Evolutionary conservation across 805 yeast genomes (phyloP).

Genomic region (Ogataea pini): DNA sequence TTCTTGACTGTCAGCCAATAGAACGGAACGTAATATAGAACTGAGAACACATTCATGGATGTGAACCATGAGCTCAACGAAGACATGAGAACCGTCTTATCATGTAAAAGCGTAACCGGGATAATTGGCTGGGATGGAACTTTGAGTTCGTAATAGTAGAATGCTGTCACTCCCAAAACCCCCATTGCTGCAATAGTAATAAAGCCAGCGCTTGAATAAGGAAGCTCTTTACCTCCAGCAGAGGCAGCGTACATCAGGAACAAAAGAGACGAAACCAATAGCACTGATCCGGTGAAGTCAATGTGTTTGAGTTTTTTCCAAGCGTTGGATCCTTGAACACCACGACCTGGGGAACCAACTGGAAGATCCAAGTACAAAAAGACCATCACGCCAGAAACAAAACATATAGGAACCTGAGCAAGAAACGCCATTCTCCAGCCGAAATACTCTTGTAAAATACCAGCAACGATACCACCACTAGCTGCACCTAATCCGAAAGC

Average conservation of each 20-base stretch:
- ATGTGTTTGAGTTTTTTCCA: conserved; percentile 54
- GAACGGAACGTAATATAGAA: conserved; percentile 70
- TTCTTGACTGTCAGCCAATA: conserved; percentile 42
- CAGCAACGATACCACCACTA: conserved; percentile 67
- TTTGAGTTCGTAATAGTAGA: conserved; percentile 51
- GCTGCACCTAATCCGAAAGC: conserved; percentile 78
- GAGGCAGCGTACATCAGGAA: conserved; percentile 66
- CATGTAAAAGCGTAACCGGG: conserved; percentile 58
- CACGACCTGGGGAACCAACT: conserved; percentile 51
- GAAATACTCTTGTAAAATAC: conserved; percentile 48
- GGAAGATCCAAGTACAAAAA: conserved; percentile 41
- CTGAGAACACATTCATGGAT: conserved; percentile 66
- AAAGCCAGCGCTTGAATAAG: conserved; percentile 47
- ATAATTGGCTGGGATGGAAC: conserved; percentile 65
- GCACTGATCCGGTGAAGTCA: conserved; percentile 65
- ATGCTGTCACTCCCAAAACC: conserved; percentile 37
- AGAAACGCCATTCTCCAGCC: conserved; percentile 72
- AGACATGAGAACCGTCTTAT: conserved; percentile 63
- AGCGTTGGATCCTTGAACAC: conserved; percentile 45
- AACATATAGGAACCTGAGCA: conserved; percentile 53
- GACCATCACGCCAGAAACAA: conserved; percentile 42
- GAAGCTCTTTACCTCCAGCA: conserved; percentile 57
- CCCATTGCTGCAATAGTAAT: conserved; percentile 37
- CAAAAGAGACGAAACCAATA: conserved; percentile 59
- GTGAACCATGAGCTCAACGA: conserved; percentile 69